Base-by-base conservation (phyloP, 176 grass and related monocot species). In the Musa acuminata region DNA sequence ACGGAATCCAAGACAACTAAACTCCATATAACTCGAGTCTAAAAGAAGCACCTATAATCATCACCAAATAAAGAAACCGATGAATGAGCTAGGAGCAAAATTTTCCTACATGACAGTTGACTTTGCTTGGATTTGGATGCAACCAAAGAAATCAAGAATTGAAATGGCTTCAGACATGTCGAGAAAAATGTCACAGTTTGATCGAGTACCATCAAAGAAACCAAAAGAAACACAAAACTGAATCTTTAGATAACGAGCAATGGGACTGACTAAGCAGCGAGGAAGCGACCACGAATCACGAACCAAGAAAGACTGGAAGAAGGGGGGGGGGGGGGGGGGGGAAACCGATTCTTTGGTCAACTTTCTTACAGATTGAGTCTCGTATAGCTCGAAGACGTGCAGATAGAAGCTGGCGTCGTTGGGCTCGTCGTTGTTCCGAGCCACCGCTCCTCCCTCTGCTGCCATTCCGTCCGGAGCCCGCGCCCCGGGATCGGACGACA, bases 321-420 rank as follows among this genome's bases (percentile, higher is more conserved):
- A 29, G 2, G 29, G 29, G 2, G 29, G 2, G n/a, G n/a, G n/a
- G n/a, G n/a, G n/a, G n/a, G n/a, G n/a, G 20, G 22, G 8, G 8
- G 17, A 70, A 6, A 51, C 8, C 14, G 8, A 54, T 26, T 35
- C 35, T 55, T 14, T 9, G 29, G 11, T 29, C 51, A 54, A 14
- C 26, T 55, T 55, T 53, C 78, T 80, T 48, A 80, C 78, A 21
- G 78, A 72, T 73, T 55, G 78, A 53, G 78, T 80, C 69, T 80
- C 55, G 12, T 73, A 80, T 13, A 80, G 78, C 22, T 72, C 43
- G 52, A 80, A 80, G 20, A 17, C 52, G 11, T 73, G 21, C 11
- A 80, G 78, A 23, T 25, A 80, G 55, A 58, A 62, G 21, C 78
- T 59, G 22, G 55, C 1, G 55, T 49, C 68, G n/a, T 35, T 35